Base-by-base conservation (phyloP, 2,329 filamentous ascomycete genomes). In the Fusarium xyrophilum region DNA sequence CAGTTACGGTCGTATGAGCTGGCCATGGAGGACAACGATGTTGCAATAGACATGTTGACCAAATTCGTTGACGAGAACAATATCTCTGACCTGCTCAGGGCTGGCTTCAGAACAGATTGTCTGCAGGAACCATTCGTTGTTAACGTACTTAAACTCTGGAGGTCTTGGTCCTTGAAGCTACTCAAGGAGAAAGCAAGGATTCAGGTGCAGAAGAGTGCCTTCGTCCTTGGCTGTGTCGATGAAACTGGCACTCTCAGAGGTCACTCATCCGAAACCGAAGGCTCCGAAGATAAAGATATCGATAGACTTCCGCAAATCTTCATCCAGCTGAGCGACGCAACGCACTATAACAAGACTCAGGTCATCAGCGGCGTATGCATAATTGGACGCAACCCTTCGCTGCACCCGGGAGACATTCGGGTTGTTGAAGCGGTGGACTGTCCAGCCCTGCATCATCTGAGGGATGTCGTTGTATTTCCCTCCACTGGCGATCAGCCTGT, bases 121-220 rank as follows among this genome's bases (percentile, higher is more conserved):
- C 32, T 75, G 2, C 76, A 81, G 25, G 96, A 99, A 61, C 95
- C 95, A 0, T 98, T 98, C 76, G 84, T 93, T 25, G 85, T 88
- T 63, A 93, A 93, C 1, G 78, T 97, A 12, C 81, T 99, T 14
- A 86, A 89, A 36, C 83, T 98, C 1, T 99, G 96, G 95, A 86
- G 91, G 66, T 88, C 93, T 3, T 98, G 93, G 92, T 93, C 91
- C 2, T 87, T 97, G 70, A 97, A 97, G 74, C 86, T 91, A 15
- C 85, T 99, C 21, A 97, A 97, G 72, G 93, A 98, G 71, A 98
- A 97, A 73, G 93, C 95, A 0, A 90, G 91, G 30, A 93, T 99
- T 43, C 84, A 89, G 4, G 86, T 99, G 13, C 89, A 93, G 10
- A 80, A 95, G 60, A 93, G 95, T 2, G 94, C 93, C 1, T 97